These are phyloP conservation scores for Pyricularia pennisetigena DNA, from an alignment of 2,329 filamentous ascomycete species.

Conservation along the genomic window DNA sequence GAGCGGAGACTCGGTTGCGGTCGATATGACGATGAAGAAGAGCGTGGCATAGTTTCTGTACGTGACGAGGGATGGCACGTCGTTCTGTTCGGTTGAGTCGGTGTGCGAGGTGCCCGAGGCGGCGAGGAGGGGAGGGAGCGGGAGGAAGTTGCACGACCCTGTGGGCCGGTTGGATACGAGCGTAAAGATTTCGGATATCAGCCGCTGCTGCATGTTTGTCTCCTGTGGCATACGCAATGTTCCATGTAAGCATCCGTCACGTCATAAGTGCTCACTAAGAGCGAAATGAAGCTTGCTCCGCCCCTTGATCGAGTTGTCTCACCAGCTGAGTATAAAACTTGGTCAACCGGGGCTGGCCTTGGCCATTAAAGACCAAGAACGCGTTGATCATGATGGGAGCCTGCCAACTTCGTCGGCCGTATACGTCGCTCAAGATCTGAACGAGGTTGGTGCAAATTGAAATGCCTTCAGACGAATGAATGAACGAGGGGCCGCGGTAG, in stretches of 20 bases:
- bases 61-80: conserved; percentile 88
- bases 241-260: background rate
- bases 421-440: background rate
- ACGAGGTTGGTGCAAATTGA: background rate
- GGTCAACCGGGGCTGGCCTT: conserved; percentile 89
- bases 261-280: background rate
- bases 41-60: conserved; percentile 98
- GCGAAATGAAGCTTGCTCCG: background rate
- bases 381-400: conserved; percentile 80
- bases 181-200: conserved; percentile 95
- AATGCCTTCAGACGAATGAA: background rate
- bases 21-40: conserved; percentile 97
- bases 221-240: conserved; percentile 48
- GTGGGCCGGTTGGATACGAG: conserved; percentile 84
- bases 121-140: conserved; percentile 57
- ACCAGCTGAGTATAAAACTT: conserved; percentile 99
- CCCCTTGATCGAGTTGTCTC: conserved; percentile 14
- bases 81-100: conserved; percentile 57
- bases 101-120: conserved; percentile 52
- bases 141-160: conserved; percentile 97
- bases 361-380: conserved; percentile 97
- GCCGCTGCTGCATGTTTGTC: conserved; percentile 90
- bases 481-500: background rate
- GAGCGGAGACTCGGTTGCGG: conserved; percentile 89
- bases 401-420: background rate